phyloP scores from a whole-genome alignment of 202 grass and related monocot species.

The Digitaria exilis region DNA sequence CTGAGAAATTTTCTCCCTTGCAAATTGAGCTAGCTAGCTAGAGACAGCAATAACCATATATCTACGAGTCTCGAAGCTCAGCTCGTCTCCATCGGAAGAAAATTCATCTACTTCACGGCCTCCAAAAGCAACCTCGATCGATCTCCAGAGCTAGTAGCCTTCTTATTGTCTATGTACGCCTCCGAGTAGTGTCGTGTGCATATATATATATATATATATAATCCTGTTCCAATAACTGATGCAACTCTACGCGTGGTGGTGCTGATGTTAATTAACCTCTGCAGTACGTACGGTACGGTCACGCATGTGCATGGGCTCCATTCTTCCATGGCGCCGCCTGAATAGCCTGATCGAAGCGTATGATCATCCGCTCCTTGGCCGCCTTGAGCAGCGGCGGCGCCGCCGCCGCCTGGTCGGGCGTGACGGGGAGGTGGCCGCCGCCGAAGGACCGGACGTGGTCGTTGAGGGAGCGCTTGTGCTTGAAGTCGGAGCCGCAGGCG shows the following conservation, averaged over 20 bases:
- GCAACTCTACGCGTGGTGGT: neutral
- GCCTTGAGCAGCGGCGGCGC: neutral
- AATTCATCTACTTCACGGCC: constrained; percentile 89
- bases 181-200: neutral
- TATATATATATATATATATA: too few species aligned
- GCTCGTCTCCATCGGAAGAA: constrained; percentile 49
- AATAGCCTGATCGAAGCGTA: constrained; percentile 57
- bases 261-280: neutral
- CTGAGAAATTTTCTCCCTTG: constrained; percentile 80
- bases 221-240: neutral
- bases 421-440: constrained; percentile 51
- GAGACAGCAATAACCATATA: neutral
- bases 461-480: constrained; percentile 94
- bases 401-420: neutral
- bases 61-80: neutral
- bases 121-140: constrained; percentile 15
- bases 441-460: constrained; percentile 91
- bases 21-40: constrained; percentile 29
- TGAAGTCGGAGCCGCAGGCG: constrained; percentile 89
- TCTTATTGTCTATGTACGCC: constrained; percentile 31
- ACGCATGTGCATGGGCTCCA: neutral
- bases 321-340: constrained; percentile 20
- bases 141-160: neutral
- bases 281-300: neutral
- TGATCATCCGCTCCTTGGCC: constrained; percentile 51